These are phyloP conservation scores for Talaromyces sp. DNA, from an alignment of 2,329 filamentous ascomycete species.

Conservation along the genomic window DNA sequence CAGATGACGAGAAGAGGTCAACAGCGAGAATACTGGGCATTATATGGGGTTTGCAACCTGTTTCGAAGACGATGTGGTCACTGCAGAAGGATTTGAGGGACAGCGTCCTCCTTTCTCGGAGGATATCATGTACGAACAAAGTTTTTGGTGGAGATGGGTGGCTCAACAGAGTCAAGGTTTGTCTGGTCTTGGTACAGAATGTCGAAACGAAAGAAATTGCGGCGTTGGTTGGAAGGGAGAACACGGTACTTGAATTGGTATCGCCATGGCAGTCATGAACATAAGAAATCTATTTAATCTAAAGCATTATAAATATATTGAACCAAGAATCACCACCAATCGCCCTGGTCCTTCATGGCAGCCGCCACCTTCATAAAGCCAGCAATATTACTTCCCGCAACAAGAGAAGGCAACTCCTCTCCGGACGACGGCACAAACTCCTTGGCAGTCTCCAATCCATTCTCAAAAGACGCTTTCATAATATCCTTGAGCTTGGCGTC, in stretches of 20 bases:
- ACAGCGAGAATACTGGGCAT: background rate
- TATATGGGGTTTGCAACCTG: background rate
- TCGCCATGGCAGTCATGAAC: background rate
- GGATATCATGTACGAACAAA: background rate
- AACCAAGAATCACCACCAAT: conserved; percentile 65
- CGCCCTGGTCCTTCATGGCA: conserved; percentile 94
- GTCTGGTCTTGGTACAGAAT: background rate
- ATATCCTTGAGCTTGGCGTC: conserved; percentile 86
- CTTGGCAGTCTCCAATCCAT: conserved; percentile 83
- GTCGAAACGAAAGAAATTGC: background rate
- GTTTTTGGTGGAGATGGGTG: background rate
- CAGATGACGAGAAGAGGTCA: background rate
- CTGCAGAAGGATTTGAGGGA: background rate
- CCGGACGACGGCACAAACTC: conserved; percentile 72
- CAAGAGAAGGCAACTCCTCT: conserved; percentile 82
- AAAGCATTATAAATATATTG: background rate
- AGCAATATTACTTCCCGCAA: conserved; percentile 94
- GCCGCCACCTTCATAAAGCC: conserved; percentile 94
- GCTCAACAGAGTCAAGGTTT: background rate
- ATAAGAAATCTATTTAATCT: background rate
- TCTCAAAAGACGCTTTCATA: conserved; percentile 91
- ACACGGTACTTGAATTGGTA: background rate
- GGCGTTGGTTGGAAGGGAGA: background rate
- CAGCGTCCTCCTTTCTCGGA: background rate
- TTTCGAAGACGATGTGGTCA: background rate